Evolutionary conservation across 805 yeast genomes (phyloP).

Genomic region (Blastobotrys mokoenaii): DNA sequence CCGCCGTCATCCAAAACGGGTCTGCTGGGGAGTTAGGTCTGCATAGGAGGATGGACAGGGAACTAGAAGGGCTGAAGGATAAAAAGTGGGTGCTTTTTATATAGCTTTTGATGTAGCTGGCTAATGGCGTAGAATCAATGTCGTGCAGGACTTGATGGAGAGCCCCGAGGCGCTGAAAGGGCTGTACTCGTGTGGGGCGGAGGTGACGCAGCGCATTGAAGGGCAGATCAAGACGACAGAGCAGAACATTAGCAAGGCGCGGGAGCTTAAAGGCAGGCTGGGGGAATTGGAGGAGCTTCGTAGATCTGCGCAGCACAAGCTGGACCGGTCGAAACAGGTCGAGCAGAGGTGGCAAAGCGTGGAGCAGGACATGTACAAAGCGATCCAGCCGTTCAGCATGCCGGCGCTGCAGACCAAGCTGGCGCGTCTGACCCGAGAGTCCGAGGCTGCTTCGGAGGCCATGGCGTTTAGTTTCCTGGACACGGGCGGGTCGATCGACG

Average conservation of each 20-base stretch:
- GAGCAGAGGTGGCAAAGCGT: conserved; percentile 30
- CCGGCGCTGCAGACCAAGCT: conserved; percentile 29
- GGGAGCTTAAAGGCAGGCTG: conserved; percentile 22
- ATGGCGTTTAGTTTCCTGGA: conserved; percentile 29
- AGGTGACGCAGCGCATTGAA: conserved; percentile 19
- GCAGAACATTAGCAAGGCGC: conserved; percentile 21
- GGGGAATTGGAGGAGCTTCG: conserved; percentile 20
- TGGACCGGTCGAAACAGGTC: conserved; percentile 19
- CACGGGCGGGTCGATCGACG: conserved; percentile 20
- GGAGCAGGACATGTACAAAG: conserved; percentile 29
- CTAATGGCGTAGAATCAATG: conserved; percentile 12
- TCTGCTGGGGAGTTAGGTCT: too few relatives aligned
- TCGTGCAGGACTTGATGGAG: conserved; percentile 19
- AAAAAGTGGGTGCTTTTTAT: too few relatives aligned
- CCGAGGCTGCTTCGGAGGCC: conserved; percentile 29
- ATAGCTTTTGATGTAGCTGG: too few relatives aligned
- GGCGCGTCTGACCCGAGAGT: conserved; percentile 25
- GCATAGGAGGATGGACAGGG: too few relatives aligned
- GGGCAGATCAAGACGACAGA: conserved; percentile 22
- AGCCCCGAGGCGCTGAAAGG: conserved; percentile 23
- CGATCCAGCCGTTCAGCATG: conserved; percentile 31
- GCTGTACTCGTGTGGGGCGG: conserved; percentile 19
- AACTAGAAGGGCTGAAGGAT: too few relatives aligned
- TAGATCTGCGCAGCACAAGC: conserved; percentile 3
- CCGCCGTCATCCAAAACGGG: too few relatives aligned